Evolutionary conservation across 176 grass and related monocot genomes (phyloP), one percentile per base, ranked within the genome.

Genomic region (Triticum monococcum): DNA sequence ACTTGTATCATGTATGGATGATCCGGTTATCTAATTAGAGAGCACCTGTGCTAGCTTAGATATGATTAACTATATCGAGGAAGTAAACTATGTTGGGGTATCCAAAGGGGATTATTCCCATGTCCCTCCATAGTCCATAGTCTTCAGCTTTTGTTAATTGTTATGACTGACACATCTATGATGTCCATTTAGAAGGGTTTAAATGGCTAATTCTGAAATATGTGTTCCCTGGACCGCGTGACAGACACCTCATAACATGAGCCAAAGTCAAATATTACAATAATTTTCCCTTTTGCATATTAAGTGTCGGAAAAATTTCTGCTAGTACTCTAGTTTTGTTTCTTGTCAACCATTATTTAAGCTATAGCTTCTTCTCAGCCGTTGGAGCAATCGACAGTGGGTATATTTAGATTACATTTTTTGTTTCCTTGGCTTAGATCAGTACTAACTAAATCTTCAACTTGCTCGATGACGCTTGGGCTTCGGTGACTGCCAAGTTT

Each of bases 41-140:
- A 67, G 43, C 64, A 82, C 43, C 35, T 73, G 68, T 83, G 43
- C 83, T 38, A 37, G 24, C 25, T 75, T 64, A 43, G 14, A 68
- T 78, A 38, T 68, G n/a, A 65, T 78, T 68, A 78, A 36, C 18
- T 67, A 38, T 57, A 57, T 64, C 22, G 36, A 61, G 5, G 48
- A 38, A 67, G 66, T 56, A 78, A 78, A 67, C 43, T 68, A 56
- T 11, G 22, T 22, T 24, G 23, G 61, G 22, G 62, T 14, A 85
- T 78, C 74, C 31, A 68, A 50, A 68, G 13, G 62, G 74, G 54
- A 78, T 85, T 85, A 85, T 85, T 85, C 83, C 22, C 30, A 68
- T 85, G 72, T 78, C 40, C 61, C 54, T 9, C 31, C 61, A 7
- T 7, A 36, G 41, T 78, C 74, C 30, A 33, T 17, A 50, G 38